These are phyloP conservation scores for Purpureocillium takamizusanense DNA, from an alignment of 2,329 filamentous ascomycete species.

Conservation along the genomic window DNA sequence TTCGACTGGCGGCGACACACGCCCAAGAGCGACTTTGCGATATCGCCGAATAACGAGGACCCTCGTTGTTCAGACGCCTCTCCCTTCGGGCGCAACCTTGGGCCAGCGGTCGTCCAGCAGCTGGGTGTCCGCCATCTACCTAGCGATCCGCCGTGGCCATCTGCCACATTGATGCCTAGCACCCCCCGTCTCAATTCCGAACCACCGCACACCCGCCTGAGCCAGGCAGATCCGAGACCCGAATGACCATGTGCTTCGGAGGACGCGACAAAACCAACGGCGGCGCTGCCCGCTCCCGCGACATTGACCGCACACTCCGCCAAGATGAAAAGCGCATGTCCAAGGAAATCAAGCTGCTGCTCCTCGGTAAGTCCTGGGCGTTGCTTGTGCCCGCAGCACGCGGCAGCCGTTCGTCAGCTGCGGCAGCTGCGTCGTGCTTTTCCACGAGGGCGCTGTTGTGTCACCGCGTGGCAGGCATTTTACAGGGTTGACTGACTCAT, in stretches of 20 bases:
- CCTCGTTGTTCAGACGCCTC: too few species aligned
- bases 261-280: slow-evolving; percentile 40
- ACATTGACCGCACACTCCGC: slow-evolving; percentile 80
- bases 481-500: neutral
- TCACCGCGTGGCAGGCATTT: neutral
- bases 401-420: neutral
- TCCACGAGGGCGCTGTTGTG: neutral
- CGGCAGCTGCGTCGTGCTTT: too few species aligned
- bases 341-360: slow-evolving; percentile 85
- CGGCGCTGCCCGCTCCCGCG: slow-evolving; percentile 49
- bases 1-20: too few species aligned
- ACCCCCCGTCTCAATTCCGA: too few species aligned
- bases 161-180: too few species aligned
- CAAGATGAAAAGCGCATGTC: slow-evolving; percentile 80
- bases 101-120: too few species aligned
- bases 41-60: too few species aligned
- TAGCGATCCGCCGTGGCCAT: too few species aligned
- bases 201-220: too few species aligned
- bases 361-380: slow-evolving; percentile 58
- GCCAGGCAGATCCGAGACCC: neutral
- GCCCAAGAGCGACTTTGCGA: too few species aligned
- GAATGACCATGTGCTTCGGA: slow-evolving; percentile 53
- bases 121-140: too few species aligned
- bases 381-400: neutral
- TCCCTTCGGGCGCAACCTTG: too few species aligned